Evolutionary conservation across 2,329 filamentous ascomycete genomes (phyloP).

Genomic region (Colletotrichum sublineola): DNA sequence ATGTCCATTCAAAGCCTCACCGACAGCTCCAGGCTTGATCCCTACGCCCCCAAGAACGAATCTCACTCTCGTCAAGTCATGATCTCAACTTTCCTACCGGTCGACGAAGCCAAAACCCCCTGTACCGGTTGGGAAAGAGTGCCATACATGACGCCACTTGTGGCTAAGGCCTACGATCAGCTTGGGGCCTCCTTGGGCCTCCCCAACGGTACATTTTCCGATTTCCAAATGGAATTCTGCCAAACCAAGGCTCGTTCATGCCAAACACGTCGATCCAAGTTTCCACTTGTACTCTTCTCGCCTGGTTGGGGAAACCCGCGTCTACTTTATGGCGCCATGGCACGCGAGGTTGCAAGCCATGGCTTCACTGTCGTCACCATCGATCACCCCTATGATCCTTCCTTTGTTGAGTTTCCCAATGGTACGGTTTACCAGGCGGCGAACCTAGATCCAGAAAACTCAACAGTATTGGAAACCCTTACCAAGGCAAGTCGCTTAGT

Average conservation of each 20-base stretch:
- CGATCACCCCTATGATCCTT: conserved; percentile 63
- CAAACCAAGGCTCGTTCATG: conserved; percentile 21
- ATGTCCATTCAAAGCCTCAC: conserved; percentile 47
- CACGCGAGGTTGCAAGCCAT: conserved; percentile 59
- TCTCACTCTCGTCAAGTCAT: conserved; percentile 48
- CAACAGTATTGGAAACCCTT: conserved; percentile 41
- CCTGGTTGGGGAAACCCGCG: conserved; percentile 60
- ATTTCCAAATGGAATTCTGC: conserved; percentile 48
- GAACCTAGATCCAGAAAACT: conserved; percentile 44
- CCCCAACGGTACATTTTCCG: conserved; percentile 49
- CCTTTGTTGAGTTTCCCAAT: conserved; percentile 61
- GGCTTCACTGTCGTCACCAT: conserved; percentile 62
- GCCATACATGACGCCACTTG: conserved; percentile 53
- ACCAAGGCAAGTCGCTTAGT: conserved; percentile 40
- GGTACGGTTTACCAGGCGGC: conserved; percentile 47
- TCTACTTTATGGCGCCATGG: conserved; percentile 58
- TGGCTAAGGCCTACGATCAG: conserved; percentile 49
- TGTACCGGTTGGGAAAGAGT: conserved; percentile 43
- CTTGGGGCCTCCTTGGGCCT: conserved; percentile 48
- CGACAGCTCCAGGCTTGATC: conserved; percentile 50
- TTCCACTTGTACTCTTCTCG: conserved; percentile 56
- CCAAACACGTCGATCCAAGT: conserved; percentile 20
- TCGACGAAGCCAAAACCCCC: conserved; percentile 43
- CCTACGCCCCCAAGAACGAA: conserved; percentile 45
- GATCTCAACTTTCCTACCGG: conserved; percentile 50